A percentile compares a stretch with the other conserved stretches of the same genome.
These are phyloP conservation scores for Sesbania bispinosa DNA, from an alignment of 306 rosid species.

Conservation along the genomic window DNA sequence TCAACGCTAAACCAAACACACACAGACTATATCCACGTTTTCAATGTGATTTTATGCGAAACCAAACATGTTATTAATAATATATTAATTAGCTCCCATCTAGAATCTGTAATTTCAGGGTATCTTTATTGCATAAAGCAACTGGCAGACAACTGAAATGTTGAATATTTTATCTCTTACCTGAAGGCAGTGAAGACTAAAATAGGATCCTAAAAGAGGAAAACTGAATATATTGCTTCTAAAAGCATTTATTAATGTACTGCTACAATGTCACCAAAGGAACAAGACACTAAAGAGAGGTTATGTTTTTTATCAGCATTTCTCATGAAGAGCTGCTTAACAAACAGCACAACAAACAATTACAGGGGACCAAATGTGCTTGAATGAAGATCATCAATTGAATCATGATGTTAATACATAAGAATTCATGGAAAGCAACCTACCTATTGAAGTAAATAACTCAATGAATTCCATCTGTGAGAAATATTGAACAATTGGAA, in stretches of 20 bases:
- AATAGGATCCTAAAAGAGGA: not conserved
- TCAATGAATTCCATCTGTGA: constrained; percentile 28
- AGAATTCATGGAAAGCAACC: constrained; percentile 41
- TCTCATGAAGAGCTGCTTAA: constrained; percentile 7
- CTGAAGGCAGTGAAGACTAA: not conserved
- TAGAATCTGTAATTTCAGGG: not conserved
- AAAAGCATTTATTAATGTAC: not conserved
- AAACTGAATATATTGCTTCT: not conserved
- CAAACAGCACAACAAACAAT: constrained; percentile 6
- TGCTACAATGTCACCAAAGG: not conserved
- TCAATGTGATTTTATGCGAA: too few relatives aligned
- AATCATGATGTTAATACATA: constrained; percentile 57
- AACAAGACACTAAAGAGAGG: not conserved
- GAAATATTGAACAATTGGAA: constrained; percentile 44
- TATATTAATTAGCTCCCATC: not conserved
- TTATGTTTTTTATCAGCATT: not conserved
- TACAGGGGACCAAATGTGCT: constrained; percentile 17
- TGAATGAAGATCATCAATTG: constrained; percentile 49
- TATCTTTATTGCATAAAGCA: not conserved
- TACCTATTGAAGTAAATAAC: constrained; percentile 30
- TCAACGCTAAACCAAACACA: too few relatives aligned
- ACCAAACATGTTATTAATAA: too few relatives aligned
- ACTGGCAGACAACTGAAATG: not conserved
- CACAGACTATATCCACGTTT: too few relatives aligned
- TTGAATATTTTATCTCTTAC: not conserved